phyloP scores from a whole-genome alignment of 176 grass and related monocot species.

The Zoysia japonica region DNA sequence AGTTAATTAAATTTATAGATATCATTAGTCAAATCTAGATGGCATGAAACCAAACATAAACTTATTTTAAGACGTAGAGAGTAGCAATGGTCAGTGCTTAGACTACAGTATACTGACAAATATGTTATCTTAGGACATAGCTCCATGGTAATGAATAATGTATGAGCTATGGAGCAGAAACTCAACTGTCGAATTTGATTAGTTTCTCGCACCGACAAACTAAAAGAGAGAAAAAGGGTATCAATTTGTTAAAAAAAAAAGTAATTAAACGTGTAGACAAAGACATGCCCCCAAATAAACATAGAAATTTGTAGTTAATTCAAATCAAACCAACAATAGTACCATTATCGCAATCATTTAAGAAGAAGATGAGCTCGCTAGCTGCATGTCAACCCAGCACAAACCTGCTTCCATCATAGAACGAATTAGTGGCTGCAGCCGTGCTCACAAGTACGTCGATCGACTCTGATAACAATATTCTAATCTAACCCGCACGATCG shows the following conservation, averaged over 20 bases:
- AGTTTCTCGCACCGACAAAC: neutral
- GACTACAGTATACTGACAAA: no score
- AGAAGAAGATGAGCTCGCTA: neutral
- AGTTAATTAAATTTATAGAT: no score
- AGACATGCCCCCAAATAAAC: neutral
- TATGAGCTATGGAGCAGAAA: neutral
- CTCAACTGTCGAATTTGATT: neutral
- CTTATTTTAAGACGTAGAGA: no score
- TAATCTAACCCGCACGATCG: neutral
- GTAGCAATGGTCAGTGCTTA: no score
- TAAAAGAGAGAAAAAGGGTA: neutral
- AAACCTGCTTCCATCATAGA: neutral
- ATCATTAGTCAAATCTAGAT: no score
- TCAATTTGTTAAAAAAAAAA: neutral
- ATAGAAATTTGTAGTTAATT: neutral
- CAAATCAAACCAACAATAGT: neutral
- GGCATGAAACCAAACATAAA: no score
- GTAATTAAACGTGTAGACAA: neutral
- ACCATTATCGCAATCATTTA: neutral
- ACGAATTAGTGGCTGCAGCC: neutral
- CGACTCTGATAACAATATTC: neutral
- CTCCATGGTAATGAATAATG: neutral
- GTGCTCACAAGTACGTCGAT: neutral
- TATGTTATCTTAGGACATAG: neutral
- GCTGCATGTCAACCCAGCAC: neutral